Evolutionary conservation across 2,329 filamentous ascomycete species (phyloP).

Genomic region (Fusarium papillatum): DNA sequence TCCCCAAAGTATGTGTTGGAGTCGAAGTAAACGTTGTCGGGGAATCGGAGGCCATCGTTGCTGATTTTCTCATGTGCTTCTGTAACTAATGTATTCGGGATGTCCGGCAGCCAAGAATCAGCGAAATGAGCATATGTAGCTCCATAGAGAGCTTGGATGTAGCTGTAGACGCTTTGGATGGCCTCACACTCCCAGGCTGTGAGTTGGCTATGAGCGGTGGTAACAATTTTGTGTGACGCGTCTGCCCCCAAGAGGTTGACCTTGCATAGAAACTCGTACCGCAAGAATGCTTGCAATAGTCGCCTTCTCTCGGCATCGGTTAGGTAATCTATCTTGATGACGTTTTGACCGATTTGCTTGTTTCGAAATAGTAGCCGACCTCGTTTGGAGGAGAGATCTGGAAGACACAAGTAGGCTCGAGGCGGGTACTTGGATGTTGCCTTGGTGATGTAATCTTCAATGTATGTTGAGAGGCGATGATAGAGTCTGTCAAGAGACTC

Average conservation of each 20-base stretch:
- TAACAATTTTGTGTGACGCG: too few species aligned
- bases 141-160: background rate
- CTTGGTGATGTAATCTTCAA: conserved; percentile 14
- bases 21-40: too few species aligned
- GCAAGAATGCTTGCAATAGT: background rate
- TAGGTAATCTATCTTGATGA: background rate
- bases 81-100: too few species aligned
- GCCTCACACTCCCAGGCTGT: background rate
- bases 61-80: too few species aligned
- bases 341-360: background rate
- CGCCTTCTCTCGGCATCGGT: background rate
- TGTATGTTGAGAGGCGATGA: conserved; percentile 4
- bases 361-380: background rate
- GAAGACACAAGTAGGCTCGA: background rate
- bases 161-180: background rate
- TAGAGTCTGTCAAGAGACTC: conserved; percentile 2
- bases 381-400: background rate
- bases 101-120: too few species aligned
- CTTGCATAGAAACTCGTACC: background rate
- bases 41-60: too few species aligned
- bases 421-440: background rate
- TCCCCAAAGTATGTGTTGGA: too few species aligned
- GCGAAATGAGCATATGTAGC: too few species aligned
- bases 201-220: background rate
- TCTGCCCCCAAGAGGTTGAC: background rate